These are phyloP conservation scores for Venturiaceae sp. DNA, from an alignment of 2,329 filamentous ascomycete species.

Conservation along the genomic window DNA sequence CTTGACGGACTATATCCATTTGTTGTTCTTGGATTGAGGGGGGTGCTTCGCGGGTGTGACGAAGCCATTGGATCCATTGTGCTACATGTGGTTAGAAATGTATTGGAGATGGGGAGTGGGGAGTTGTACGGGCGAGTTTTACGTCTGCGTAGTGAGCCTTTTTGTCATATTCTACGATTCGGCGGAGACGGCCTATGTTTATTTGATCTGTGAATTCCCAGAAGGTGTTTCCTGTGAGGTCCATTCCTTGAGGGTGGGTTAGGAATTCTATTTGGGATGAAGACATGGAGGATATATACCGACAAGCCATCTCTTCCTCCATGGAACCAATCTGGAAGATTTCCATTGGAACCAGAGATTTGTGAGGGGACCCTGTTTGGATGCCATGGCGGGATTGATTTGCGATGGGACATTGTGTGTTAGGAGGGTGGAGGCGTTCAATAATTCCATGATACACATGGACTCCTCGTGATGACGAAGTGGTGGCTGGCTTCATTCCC, in stretches of 20 bases:
- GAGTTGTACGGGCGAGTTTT: slow-evolving; percentile 43
- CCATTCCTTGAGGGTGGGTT: slow-evolving; percentile 36
- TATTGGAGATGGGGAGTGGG: slow-evolving; percentile 2
- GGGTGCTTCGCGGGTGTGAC: slow-evolving; percentile 46
- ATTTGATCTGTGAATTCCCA: slow-evolving; percentile 56
- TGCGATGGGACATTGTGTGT: not conserved
- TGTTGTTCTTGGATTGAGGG: slow-evolving; percentile 50
- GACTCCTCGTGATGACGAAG: not conserved
- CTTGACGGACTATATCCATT: slow-evolving; percentile 45
- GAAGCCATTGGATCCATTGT: slow-evolving; percentile 61
- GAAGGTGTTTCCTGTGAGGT: slow-evolving; percentile 55
- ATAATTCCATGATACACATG: too few species aligned
- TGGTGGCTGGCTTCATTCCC: not conserved
- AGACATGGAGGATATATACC: slow-evolving; percentile 25
- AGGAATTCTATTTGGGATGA: slow-evolving; percentile 7
- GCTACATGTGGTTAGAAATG: slow-evolving; percentile 27
- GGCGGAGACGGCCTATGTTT: slow-evolving; percentile 42
- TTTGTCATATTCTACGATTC: slow-evolving; percentile 47
- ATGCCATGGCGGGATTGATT: slow-evolving; percentile 11
- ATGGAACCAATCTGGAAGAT: slow-evolving; percentile 45
- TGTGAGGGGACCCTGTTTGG: slow-evolving; percentile 24
- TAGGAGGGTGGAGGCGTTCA: not conserved
- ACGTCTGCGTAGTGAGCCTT: slow-evolving; percentile 49
- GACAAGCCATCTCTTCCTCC: slow-evolving; percentile 50
- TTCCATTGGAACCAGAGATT: slow-evolving; percentile 55